These are phyloP conservation scores for Chlorophyllum brunneum DNA, from an alignment of 768 basidiomycete species.

Conservation along the genomic window DNA sequence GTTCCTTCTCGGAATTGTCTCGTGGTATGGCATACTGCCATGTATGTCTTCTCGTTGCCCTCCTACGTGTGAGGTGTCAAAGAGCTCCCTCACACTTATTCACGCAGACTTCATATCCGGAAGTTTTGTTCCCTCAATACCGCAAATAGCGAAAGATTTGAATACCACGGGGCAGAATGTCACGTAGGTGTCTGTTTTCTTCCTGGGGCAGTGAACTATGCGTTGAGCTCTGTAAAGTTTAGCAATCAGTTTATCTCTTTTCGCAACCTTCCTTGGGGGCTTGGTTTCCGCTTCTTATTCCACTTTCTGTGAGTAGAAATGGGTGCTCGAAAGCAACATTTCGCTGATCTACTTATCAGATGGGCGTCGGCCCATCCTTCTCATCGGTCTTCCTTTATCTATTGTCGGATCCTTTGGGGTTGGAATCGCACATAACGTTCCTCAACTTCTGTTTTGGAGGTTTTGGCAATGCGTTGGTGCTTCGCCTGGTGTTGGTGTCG, in stretches of 20 bases:
- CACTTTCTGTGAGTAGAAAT: slow-evolving; percentile 25
- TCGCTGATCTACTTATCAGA: slow-evolving; percentile 30
- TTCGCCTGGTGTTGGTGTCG: slow-evolving; percentile 48
- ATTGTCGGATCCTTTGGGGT: slow-evolving; percentile 59
- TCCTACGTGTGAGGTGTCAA: neutral
- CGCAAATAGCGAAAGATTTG: slow-evolving; percentile 22
- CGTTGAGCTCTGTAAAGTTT: slow-evolving; percentile 12
- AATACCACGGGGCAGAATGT: slow-evolving; percentile 19
- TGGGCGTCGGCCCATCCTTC: slow-evolving; percentile 57
- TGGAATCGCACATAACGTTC: slow-evolving; percentile 36
- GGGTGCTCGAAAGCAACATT: neutral
- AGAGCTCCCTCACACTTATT: neutral
- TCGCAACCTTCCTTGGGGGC: slow-evolving; percentile 27
- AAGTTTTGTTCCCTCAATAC: slow-evolving; percentile 24
- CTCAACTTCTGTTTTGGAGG: slow-evolving; percentile 51
- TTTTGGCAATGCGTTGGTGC: slow-evolving; percentile 63
- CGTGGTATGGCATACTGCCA: slow-evolving; percentile 15
- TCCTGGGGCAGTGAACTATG: neutral
- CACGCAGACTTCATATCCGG: slow-evolving; percentile 19
- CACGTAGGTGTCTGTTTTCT: slow-evolving; percentile 11
- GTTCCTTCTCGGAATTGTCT: slow-evolving; percentile 16
- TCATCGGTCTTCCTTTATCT: slow-evolving; percentile 56
- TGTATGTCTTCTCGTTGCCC: slow-evolving; percentile 34
- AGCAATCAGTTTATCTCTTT: slow-evolving; percentile 30
- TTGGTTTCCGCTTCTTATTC: slow-evolving; percentile 30